Base-by-base conservation (phyloP, 2,329 filamentous ascomycete species). In the Taxawa tesnikishii region DNA sequence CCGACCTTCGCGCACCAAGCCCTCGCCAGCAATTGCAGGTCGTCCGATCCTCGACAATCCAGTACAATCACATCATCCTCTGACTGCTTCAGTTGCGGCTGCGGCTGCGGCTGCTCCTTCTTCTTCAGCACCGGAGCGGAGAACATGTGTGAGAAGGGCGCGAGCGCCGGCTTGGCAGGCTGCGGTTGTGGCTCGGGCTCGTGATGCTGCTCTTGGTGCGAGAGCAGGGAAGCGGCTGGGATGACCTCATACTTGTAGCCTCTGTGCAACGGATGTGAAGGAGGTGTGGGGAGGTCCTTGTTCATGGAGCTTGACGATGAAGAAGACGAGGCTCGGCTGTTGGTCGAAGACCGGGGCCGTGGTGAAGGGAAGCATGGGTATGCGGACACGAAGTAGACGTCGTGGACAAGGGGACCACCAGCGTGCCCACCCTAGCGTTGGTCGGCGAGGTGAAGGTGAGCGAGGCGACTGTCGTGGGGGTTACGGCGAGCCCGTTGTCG, bases 1-100 rank as follows among this genome's bases (percentile, higher is more conserved):
- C 81, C 81, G 43, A 69, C 73, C 47, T 82, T 74, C 1, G 80
- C 76, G 49, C 82, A 87, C 42, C 83, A 65, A 2, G 80, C 79
- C 29, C 81, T 63, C 1, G 76, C 77, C 32, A 87, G 56, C 6
- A 85, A 67, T 53, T 84, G 79, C 48, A 80, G 61, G 9, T 72
- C 77, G 1, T 70, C 70, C 34, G 71, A 72, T 24, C 74, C 69
- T 15, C 75, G 60, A 12, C 62, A 61, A 41, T 67, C 62, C 8
- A 67, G 47, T 4, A 65, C 49, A 2, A 62, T 44, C 1, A 62
- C 47, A 23, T 46, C 43, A n/a, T 49, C 48, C 7, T 48, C 48
- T 31, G 25, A 2, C 11, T 19, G 5, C 28, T 33, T 6, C 47
- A 45, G 6, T 46, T 38, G n/a, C n/a, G n/a, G n/a, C n/a, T n/a